Evolutionary conservation across 495 filamentous ascomycete genomes (phyloP).

Genomic region (Elasticomyces elasticus): DNA sequence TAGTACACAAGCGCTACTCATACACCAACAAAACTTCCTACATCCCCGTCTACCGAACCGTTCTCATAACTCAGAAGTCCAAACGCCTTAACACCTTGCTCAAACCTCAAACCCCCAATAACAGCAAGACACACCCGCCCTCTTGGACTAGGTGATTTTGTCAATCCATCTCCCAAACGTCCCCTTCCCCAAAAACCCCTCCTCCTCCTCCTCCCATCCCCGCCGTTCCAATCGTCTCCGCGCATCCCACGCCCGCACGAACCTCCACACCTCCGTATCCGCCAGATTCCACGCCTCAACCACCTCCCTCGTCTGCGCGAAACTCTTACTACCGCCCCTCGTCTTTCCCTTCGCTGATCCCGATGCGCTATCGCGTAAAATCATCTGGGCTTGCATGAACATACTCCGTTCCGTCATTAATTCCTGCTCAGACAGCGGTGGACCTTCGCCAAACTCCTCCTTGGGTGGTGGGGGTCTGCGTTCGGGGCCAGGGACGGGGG

Average conservation of each 20-base stretch:
- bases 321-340: constrained; percentile 32
- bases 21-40: too few species aligned
- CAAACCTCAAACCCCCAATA: too few species aligned
- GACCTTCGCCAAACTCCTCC: constrained; percentile 17
- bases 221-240: constrained; percentile 48
- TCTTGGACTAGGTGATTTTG: constrained; percentile 1
- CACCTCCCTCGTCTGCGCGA: constrained; percentile 42
- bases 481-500: constrained; percentile 37
- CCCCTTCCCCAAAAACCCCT: constrained; percentile 43
- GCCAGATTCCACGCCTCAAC: constrained; percentile 90
- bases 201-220: constrained; percentile 65
- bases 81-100: too few species aligned
- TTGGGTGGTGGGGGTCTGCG: constrained; percentile 26
- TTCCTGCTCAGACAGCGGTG: constrained; percentile 41
- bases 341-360: constrained; percentile 35
- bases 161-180: constrained; percentile 14
- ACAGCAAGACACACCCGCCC: too few species aligned
- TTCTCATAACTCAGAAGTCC: too few species aligned
- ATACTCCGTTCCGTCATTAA: constrained; percentile 49
- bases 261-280: constrained; percentile 88
- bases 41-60: too few species aligned
- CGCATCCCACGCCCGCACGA: constrained; percentile 63
- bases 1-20: too few species aligned
- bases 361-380: constrained; percentile 28
- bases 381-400: constrained; percentile 42